These are phyloP conservation scores for Trifolium dubium DNA, from an alignment of 306 rosid genomes.

Conservation along the genomic window DNA sequence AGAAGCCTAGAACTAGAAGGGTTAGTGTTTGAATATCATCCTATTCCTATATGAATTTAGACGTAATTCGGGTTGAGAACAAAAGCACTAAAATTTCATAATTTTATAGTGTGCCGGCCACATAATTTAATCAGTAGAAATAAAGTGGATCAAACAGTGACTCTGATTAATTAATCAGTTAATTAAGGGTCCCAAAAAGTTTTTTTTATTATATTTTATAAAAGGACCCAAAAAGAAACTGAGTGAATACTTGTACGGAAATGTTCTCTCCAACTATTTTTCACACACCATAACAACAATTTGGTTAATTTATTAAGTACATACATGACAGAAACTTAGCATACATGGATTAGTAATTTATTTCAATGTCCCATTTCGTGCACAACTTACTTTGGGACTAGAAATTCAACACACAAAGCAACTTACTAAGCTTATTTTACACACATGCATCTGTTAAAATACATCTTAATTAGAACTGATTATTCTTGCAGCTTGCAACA, in stretches of 20 bases:
- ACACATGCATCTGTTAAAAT: background rate
- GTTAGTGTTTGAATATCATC: no score
- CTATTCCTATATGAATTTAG: no score
- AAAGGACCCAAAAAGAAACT: background rate
- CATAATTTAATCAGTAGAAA: no score
- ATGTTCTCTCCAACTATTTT: background rate
- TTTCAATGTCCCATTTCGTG: slow-evolving; percentile 24
- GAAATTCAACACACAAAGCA: slow-evolving; percentile 31
- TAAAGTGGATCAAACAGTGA: no score
- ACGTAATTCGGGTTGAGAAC: no score
- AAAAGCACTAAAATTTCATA: no score
- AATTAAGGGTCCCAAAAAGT: no score
- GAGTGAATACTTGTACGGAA: no score
- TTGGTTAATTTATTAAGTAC: background rate
- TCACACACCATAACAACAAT: slow-evolving; percentile 7
- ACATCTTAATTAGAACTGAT: slow-evolving; percentile 28
- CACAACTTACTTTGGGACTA: slow-evolving; percentile 26
- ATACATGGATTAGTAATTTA: slow-evolving; percentile 20
- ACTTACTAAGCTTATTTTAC: slow-evolving; percentile 25
- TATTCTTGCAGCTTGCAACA: slow-evolving; percentile 39
- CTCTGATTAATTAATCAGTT: no score
- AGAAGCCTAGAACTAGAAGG: no score
- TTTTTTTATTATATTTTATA: no score
- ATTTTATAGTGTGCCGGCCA: no score
- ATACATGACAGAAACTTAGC: slow-evolving; percentile 10